Percentiles rank a stretch among this genome's conserved stretches.
These are phyloP conservation scores for Tuber melanosporum DNA, from an alignment of 495 filamentous ascomycete species.

Conservation along the genomic window DNA sequence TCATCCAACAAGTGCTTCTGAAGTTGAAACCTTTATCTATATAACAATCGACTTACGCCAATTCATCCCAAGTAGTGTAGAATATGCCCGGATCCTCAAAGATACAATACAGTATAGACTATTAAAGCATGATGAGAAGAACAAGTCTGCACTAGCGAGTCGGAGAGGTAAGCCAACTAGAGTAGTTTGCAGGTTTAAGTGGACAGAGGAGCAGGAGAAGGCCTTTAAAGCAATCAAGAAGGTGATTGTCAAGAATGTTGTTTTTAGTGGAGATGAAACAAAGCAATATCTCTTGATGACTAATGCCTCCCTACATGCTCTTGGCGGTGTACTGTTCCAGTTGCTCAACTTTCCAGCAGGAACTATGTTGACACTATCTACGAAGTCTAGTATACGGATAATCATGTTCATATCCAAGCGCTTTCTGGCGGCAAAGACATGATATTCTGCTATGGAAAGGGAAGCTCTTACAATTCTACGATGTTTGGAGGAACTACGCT, in stretches of 20 bases:
- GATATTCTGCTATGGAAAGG: not conserved
- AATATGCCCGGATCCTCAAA: not conserved
- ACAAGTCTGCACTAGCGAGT: too few relatives aligned
- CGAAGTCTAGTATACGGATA: not conserved
- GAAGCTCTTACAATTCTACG: not conserved
- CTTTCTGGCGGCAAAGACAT: not conserved
- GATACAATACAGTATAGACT: not conserved
- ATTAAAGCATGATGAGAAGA: not conserved
- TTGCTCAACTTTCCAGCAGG: not conserved
- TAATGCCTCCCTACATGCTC: not conserved
- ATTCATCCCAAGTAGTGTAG: not conserved
- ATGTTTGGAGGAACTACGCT: not conserved
- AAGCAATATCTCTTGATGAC: constrained; percentile 8
- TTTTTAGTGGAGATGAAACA: not conserved
- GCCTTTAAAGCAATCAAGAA: constrained; percentile 6
- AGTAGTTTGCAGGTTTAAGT: not conserved
- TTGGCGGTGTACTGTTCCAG: not conserved
- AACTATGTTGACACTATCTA: not conserved
- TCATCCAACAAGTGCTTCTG: not conserved
- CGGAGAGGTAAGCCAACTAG: not conserved
- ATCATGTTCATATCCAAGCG: constrained; percentile 10
- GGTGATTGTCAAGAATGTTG: not conserved
- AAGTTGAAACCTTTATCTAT: not conserved
- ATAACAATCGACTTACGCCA: not conserved
- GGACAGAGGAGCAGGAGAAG: not conserved